Evolutionary conservation across 176 grass and related monocot species (phyloP), one percentile per base, ranked within the genome.

Genomic region (Cenchrus fungigraminus): DNA sequence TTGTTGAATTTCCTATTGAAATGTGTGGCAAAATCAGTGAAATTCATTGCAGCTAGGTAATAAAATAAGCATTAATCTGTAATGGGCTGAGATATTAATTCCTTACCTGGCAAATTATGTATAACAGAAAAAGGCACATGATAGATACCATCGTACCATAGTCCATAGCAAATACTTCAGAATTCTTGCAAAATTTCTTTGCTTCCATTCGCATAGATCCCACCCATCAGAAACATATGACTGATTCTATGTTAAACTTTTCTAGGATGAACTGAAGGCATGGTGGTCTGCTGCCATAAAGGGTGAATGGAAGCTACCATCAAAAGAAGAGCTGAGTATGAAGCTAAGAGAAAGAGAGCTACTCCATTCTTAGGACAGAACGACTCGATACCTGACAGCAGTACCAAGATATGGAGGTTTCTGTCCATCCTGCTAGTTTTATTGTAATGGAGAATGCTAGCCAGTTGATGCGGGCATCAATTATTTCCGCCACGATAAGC

Each of bases 261-360:
- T 74, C 8, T 61, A 98, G 95, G 89, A 95, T 73, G 95, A 98
- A 68, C 83, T 95, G 63, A 95, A 88, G 87, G 87, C 91, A 69
- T 98, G 95, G 95, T 93, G 87, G 84, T 91, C 78, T 87, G 78
- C 95, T 71, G 82, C 84, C 20, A 73, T 69, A 44, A 93, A 88
- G 77, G 85, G 83, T 64, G 89, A 86, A 37, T 86, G 85, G 79
- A 85, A 86, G 79, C 66, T 93, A 49, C 92, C 92, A 8, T 92
- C 89, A 51, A 81, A 63, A 59, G 87, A 95, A 82, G 83, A 98
- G 85, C 60, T 95, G 34, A 61, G 82, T 81, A 84, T 49, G 82
- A 98, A 98, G 31, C 61, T 98, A 47, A 79, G 80, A 81, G 91
- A 98, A 76, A 91, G 80, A 71, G 82, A 85, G 70, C 66, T 91